Evolutionary conservation across 2,329 filamentous ascomycete genomes (phyloP).

Genomic region (Fusarium concolor): DNA sequence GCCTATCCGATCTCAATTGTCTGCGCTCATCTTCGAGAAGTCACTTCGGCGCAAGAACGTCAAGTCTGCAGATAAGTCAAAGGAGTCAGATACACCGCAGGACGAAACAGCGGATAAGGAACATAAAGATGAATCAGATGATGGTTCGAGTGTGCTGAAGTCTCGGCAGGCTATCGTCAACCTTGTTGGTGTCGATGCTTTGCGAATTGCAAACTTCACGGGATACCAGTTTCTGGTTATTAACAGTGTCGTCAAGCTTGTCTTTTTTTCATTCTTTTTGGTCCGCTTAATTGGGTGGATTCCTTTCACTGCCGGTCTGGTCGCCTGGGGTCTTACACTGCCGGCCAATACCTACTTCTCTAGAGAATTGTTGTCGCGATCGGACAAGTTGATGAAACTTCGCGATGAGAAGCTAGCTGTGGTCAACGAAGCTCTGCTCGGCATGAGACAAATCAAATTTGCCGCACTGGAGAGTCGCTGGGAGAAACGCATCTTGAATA

Average conservation of each 20-base stretch:
- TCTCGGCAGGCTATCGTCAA: constrained; percentile 80
- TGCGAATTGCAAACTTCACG: constrained; percentile 76
- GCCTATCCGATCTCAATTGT: constrained; percentile 76
- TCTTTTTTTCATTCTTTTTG: constrained; percentile 75
- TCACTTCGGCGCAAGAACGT: constrained; percentile 81
- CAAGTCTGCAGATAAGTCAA: constrained; percentile 68
- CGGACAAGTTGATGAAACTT: constrained; percentile 79
- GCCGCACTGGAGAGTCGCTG: constrained; percentile 80
- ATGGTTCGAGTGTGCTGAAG: constrained; percentile 50
- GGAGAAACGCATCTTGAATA: constrained; percentile 74
- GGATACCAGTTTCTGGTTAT: constrained; percentile 74
- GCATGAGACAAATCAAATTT: constrained; percentile 88
- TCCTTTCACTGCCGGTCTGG: constrained; percentile 72
- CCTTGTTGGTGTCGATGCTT: constrained; percentile 79
- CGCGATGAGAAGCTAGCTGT: constrained; percentile 81
- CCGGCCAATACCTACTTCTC: constrained; percentile 77
- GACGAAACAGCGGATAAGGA: constrained; percentile 60
- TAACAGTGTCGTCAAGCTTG: constrained; percentile 70
- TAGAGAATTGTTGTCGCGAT: constrained; percentile 71
- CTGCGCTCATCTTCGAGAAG: constrained; percentile 80
- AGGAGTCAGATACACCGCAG: constrained; percentile 50
- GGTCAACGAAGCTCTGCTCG: constrained; percentile 80
- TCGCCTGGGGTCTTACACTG: constrained; percentile 71
- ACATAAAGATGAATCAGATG: constrained; percentile 60
- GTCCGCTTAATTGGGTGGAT: constrained; percentile 78